A percentile compares a stretch with the other conserved stretches of the same genome.
Evolutionary conservation across 495 filamentous ascomycete genomes (phyloP).

Genomic region (Xylaria longipes): DNA sequence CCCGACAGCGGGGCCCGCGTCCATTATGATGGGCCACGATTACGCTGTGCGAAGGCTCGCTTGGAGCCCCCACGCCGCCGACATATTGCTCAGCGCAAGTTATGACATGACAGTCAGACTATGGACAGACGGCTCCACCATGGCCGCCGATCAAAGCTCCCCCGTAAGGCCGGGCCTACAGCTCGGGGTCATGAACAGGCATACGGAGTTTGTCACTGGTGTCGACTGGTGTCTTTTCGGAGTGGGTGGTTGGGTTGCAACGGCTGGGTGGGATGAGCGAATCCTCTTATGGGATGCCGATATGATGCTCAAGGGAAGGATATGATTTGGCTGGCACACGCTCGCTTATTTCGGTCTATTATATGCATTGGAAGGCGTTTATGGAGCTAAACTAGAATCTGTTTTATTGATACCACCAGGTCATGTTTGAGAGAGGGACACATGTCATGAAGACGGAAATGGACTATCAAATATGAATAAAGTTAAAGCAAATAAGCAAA

Average conservation of each 20-base stretch:
- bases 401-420: constrained; percentile 26
- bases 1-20: constrained; percentile 70
- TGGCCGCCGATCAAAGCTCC: constrained; percentile 44
- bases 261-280: constrained; percentile 90
- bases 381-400: constrained; percentile 14
- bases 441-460: too few species aligned
- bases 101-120: constrained; percentile 98
- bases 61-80: constrained; percentile 90
- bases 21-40: constrained; percentile 80
- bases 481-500: too few species aligned
- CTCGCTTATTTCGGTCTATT: neutral
- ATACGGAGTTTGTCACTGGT: constrained; percentile 97
- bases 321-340: constrained; percentile 5
- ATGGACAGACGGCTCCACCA: constrained; percentile 79
- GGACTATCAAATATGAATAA: too few species aligned
- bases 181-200: constrained; percentile 84
- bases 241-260: constrained; percentile 92
- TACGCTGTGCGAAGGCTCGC: constrained; percentile 85
- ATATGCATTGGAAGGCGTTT: constrained; percentile 42
- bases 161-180: constrained; percentile 63
- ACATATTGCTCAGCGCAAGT: constrained; percentile 83
- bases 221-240: constrained; percentile 99
- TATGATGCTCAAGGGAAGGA: constrained; percentile 41
- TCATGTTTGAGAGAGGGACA: constrained; percentile 1
- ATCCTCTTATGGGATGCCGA: constrained; percentile 90